Evolutionary conservation across 2,329 filamentous ascomycete species (phyloP).

Genomic region (Diaporthe longicolla): DNA sequence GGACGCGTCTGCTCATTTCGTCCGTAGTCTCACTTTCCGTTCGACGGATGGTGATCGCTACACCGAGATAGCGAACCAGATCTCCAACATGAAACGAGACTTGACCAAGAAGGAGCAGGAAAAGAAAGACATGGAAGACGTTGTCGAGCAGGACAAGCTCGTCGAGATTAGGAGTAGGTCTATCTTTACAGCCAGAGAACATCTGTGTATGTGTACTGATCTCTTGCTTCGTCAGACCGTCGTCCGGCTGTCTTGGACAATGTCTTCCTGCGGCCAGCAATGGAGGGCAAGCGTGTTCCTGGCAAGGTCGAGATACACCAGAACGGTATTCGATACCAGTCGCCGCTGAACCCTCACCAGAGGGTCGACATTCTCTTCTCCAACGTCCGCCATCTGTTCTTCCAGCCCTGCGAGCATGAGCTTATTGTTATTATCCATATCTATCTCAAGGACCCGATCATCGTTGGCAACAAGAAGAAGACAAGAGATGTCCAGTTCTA

Average conservation of each 20-base stretch:
- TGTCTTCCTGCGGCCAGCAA: constrained; percentile 93
- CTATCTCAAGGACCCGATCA: constrained; percentile 97
- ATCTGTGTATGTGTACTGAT: constrained; percentile 55
- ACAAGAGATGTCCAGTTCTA: constrained; percentile 99
- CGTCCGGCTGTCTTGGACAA: constrained; percentile 92
- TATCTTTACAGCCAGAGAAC: constrained; percentile 6
- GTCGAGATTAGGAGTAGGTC: constrained; percentile 89
- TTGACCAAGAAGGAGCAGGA: constrained; percentile 94
- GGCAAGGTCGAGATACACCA: constrained; percentile 98
- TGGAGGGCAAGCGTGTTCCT: constrained; percentile 97
- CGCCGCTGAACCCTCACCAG: constrained; percentile 83
- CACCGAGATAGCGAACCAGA: constrained; percentile 90
- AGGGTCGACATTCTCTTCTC: constrained; percentile 95
- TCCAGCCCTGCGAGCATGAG: constrained; percentile 96
- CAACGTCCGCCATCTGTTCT: constrained; percentile 98
- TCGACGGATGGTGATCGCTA: constrained; percentile 92
- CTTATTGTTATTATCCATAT: constrained; percentile 98
- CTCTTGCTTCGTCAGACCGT: constrained; percentile 72
- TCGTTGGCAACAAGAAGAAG: constrained; percentile 97
- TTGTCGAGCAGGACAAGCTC: constrained; percentile 98
- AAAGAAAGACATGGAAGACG: constrained; percentile 99
- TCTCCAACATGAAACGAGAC: constrained; percentile 96
- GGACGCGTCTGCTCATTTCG: constrained; percentile 94
- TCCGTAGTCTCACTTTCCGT: constrained; percentile 94
- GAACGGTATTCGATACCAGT: constrained; percentile 97